Base-by-base conservation (phyloP, 805 yeast species). In the Cyberlindnera veronae region DNA sequence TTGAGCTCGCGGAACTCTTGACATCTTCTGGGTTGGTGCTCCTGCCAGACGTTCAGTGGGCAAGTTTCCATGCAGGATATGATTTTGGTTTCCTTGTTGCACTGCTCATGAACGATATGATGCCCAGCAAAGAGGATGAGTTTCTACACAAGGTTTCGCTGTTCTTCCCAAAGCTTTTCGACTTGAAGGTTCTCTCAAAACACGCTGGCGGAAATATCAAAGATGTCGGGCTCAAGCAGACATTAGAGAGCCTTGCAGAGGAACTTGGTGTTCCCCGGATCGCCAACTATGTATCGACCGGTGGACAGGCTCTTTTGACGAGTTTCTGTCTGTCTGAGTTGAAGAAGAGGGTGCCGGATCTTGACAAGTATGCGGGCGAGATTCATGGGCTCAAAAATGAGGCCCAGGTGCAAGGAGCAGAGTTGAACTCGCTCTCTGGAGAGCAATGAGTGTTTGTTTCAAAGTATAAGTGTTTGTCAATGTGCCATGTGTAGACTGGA, bases 61-160 rank as follows among this genome's bases (percentile, higher is more conserved):
- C 88, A 38, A 83, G 95, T 45, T 93, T 84, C 65, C 97, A 93
- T 61, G 81, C 81, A 2, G 99, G 98, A 11, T 93, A 93, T 63
- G 99, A 93, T 61, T 76, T 90, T 58, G 99, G 98, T 2, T 90
- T 90, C 61, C 68, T 93, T 44, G 66, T 89, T 13, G 79, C 95
- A 35, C 69, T 88, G 49, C 69, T 91, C 57, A 77, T 82, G 52
- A 86, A 87, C 62, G 75, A 77, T 36, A 65, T 71, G 35, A 83
- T 91, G 72, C 98, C 98, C 1, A 75, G 74, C 21, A 84, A 81
- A 49, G 90, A 84, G 58, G 76, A 77, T 29, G 95, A 83, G 27
- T 91, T 88, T 55, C 71, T 80, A 45, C 69, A 78, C 70, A 79
- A 88, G 74, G 69, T 88, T 30, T 61, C 72, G 28, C 69, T 77